These are phyloP conservation scores for Hirschfeldia incana DNA, from an alignment of 345 rosid genomes.

Conservation along the genomic window DNA sequence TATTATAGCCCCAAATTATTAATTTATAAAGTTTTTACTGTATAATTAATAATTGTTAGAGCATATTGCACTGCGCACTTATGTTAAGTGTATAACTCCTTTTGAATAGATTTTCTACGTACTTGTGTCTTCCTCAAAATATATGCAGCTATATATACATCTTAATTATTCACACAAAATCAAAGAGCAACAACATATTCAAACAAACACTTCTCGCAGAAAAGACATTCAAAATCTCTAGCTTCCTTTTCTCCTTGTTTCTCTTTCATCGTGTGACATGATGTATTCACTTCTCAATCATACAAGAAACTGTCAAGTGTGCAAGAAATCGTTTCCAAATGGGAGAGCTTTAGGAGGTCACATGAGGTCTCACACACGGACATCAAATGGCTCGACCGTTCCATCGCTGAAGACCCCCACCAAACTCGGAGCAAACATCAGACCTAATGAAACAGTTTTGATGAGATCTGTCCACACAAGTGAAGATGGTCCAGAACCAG, in stretches of 20 bases:
- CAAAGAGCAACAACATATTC: no score
- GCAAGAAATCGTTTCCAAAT: constrained; percentile 8
- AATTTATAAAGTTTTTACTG: no score
- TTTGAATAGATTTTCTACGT: constrained; percentile 17
- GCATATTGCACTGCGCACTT: constrained; percentile 10
- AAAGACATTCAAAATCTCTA: background rate
- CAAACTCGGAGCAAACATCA: background rate
- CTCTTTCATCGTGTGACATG: background rate
- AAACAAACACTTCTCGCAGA: constrained; percentile 1
- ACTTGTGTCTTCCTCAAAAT: background rate
- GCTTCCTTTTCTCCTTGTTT: background rate
- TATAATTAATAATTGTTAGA: no score
- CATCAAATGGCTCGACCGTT: background rate
- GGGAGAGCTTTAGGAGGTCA: constrained; percentile 36
- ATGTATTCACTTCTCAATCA: constrained; percentile 29
- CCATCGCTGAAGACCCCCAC: constrained; percentile 1
- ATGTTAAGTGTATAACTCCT: constrained; percentile 26
- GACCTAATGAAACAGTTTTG: background rate
- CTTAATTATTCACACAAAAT: background rate
- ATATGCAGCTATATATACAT: constrained; percentile 1
- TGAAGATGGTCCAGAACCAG: constrained; percentile 11
- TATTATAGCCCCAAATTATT: no score
- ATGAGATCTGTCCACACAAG: constrained; percentile 12
- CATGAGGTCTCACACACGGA: constrained; percentile 29
- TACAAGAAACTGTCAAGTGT: constrained; percentile 17